Evolutionary conservation across 495 filamentous ascomycete genomes (phyloP), one percentile per base, ranked within the genome.

Genomic region (Lophium mytilinum): DNA sequence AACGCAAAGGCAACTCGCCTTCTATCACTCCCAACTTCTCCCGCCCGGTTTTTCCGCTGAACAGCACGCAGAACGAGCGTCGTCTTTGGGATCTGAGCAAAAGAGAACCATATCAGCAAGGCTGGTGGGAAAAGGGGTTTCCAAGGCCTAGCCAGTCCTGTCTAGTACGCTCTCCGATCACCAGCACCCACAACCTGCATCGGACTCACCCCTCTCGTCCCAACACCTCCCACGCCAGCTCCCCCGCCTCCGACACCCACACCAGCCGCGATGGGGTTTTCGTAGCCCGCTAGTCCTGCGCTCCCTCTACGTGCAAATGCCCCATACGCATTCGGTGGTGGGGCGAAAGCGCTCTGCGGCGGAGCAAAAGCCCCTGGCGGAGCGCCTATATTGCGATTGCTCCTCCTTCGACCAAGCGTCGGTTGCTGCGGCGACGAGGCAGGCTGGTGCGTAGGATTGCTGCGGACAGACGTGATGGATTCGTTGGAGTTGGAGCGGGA

Each of bases 301-400:
- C 24, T 30, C 24, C 24, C 24, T 30, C 24, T 2, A 6, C 24
- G 24, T 6, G 24, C 24, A 30, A 30, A 30, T 3, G 24, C 24
- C 12, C 39, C 18, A 37, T 57, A 64, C 11, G 57, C 18, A 17
- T n/a, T 48, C 14, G 17, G n/a, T n/a, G 49, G 43, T 11, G 52
- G 43, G n/a, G 45, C 37, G 19, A 50, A 57, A 14, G 42, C 17
- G 9, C 18, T 35, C 21, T 60, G 57, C 0, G 36, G n/a, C 5
- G 53, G 42, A 11, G 49, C 24, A 9, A 56, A 24, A 14, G 30
- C 42, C 37, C 55, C 14, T 5, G 52, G 54, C 1, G 58, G 37
- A 4, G 46, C 52, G 1, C 15, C 36, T n/a, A 65, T 65, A 35
- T 65, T 58, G 17, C 62, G 62, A 21, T 39, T 62, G 52, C 62